These are phyloP conservation scores for Euphorbia peplus DNA, from an alignment of 345 rosid species.

Conservation along the genomic window DNA sequence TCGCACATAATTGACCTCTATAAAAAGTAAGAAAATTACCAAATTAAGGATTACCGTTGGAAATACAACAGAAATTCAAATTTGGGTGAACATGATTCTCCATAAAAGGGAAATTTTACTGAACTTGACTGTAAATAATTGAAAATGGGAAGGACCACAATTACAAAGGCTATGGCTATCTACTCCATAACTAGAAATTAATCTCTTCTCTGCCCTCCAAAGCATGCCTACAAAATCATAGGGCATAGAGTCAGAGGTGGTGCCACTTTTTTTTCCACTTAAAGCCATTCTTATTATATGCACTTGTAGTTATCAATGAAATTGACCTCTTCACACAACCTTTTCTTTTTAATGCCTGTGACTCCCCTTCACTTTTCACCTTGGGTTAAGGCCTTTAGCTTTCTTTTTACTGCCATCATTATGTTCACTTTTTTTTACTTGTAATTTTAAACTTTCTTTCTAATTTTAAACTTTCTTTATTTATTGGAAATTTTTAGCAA, in stretches of 20 bases:
- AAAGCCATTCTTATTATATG: neutral
- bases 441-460: no score
- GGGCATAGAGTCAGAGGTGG: neutral
- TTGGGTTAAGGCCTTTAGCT: constrained; percentile 3
- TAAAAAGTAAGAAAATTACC: no score
- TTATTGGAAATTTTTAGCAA: no score
- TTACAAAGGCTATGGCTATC: neutral
- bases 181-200: neutral
- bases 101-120: neutral
- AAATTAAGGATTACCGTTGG: neutral
- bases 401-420: neutral
- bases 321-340: constrained; percentile 12
- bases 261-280: constrained; percentile 20
- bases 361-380: neutral
- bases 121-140: neutral
- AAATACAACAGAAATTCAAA: no score
- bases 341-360: constrained; percentile 17
- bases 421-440: no score
- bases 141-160: neutral
- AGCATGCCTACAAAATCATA: constrained; percentile 31
- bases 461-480: no score
- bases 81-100: neutral
- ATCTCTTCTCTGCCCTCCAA: no score
- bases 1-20: no score
- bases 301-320: constrained; percentile 8